Evolutionary conservation across 129 eudicot species (phyloP).

Genomic region (Ambrosia artemisiifolia): DNA sequence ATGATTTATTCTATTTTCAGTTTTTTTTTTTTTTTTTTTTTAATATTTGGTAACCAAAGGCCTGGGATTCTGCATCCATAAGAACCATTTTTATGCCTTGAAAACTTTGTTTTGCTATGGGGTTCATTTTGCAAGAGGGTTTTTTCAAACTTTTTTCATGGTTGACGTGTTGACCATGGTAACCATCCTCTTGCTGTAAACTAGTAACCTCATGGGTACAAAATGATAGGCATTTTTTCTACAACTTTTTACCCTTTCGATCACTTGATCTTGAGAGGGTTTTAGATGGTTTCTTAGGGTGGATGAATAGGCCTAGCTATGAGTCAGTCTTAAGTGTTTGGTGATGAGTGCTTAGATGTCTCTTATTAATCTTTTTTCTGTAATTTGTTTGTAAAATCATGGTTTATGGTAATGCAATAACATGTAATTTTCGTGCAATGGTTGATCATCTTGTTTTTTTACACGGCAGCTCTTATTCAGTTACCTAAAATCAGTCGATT

Average conservation of each 20-base stretch:
- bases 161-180: conserved; percentile 51
- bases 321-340: conserved; percentile 33
- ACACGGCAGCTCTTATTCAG: too few relatives aligned
- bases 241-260: conserved; percentile 21
- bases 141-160: conserved; percentile 52
- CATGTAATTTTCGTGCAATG: conserved; percentile 1
- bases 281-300: conserved; percentile 32
- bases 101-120: conserved; percentile 42
- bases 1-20: conserved; percentile 19
- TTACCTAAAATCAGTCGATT: neutral
- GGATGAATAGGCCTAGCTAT: conserved; percentile 38
- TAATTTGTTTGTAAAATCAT: conserved; percentile 28
- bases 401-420: conserved; percentile 23
- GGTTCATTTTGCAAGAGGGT: conserved; percentile 73
- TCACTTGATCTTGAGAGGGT: conserved; percentile 11
- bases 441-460: neutral
- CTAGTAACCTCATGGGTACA: conserved; percentile 36
- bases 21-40: neutral
- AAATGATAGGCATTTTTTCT: conserved; percentile 29
- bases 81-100: conserved; percentile 31
- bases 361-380: conserved; percentile 26
- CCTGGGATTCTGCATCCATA: conserved; percentile 40
- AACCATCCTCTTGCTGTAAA: conserved; percentile 54
- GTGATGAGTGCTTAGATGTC: conserved; percentile 44
- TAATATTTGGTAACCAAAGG: conserved; percentile 19